Evolutionary conservation across 352 stramenopile species (phyloP).

Genomic region (Phytophthora sp.): DNA sequence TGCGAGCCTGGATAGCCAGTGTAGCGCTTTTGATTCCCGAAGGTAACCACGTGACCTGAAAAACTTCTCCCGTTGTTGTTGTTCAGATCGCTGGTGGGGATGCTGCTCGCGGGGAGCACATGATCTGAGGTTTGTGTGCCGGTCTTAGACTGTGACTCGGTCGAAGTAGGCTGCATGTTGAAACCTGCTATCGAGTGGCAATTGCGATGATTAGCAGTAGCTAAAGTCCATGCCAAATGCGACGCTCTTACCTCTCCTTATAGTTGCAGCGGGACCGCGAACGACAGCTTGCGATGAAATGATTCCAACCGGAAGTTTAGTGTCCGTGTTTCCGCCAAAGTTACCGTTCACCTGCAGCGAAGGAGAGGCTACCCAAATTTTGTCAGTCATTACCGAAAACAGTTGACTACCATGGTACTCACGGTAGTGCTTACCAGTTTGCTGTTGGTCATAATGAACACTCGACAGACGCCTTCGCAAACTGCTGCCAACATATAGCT

Average conservation of each 20-base stretch:
- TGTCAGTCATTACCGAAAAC: not conserved
- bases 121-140: constrained; percentile 1
- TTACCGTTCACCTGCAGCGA: constrained; percentile 22
- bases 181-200: constrained; percentile 31
- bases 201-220: too few species aligned
- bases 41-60: constrained; percentile 53
- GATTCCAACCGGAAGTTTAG: constrained; percentile 41
- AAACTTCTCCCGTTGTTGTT: constrained; percentile 18
- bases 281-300: constrained; percentile 57
- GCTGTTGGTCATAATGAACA: constrained; percentile 62
- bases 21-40: constrained; percentile 59
- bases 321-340: constrained; percentile 7
- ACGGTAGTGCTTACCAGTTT: constrained; percentile 30
- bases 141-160: constrained; percentile 21
- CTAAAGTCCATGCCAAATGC: too few species aligned
- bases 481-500: constrained; percentile 40
- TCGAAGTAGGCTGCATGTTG: constrained; percentile 49
- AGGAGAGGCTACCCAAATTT: constrained; percentile 9
- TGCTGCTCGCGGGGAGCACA: constrained; percentile 12
- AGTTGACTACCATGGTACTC: not conserved
- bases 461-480: constrained; percentile 53
- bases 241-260: constrained; percentile 42
- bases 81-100: constrained; percentile 3
- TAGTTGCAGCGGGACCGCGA: constrained; percentile 30
- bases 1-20: constrained; percentile 30